Base-by-base conservation (phyloP, 495 filamentous ascomycete species). In the Podospora conica region DNA sequence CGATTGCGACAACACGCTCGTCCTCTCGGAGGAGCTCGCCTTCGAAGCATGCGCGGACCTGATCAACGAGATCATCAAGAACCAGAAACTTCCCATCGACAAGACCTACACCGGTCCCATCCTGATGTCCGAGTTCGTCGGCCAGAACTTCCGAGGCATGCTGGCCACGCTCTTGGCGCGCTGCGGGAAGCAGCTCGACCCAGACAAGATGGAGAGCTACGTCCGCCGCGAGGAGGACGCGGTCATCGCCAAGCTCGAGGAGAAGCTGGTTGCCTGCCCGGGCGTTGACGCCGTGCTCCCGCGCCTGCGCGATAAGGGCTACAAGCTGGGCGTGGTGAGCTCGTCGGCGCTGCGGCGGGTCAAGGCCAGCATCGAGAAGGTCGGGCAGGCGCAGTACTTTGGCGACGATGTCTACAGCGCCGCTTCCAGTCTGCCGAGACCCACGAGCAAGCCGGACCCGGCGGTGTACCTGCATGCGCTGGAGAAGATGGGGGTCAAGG, bases 1-100 rank as follows among this genome's bases (percentile, higher is more conserved):
- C 80, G 93, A 97, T 81, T 97, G 93, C 82, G 93, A 97, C 87
- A 97, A 97, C 84, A 97, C 93, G 62, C 91, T 97, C 72, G 91
- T 93, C 80, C 88, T 96, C 73, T 96, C 91, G 66, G 93, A 97
- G 81, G 86, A 86, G 69, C 83, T 96, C 73, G 93, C 93, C 78
- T 97, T 96, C 78, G 92, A 95, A 80, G 93, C 91, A 65, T 96
- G 93, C 79, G 90, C 93, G 71, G 90, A 95, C 69, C 84, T 97
- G 72, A 88, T 91, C 81, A 97, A 97, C 83, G 87, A 95, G 79
- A 91, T 97, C 77, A 84, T 95, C 71, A 83, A 87, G 70, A 76
- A 83, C 74, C 82, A 87, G 70, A 76, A 83, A 73, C 82, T 89
- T 71, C 69, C 84, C 3, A 71, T 76, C 55, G 56, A 65, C 27